phyloP scores from a whole-genome alignment of 257 asterid genomes.

The Penstemon davidsonii region DNA sequence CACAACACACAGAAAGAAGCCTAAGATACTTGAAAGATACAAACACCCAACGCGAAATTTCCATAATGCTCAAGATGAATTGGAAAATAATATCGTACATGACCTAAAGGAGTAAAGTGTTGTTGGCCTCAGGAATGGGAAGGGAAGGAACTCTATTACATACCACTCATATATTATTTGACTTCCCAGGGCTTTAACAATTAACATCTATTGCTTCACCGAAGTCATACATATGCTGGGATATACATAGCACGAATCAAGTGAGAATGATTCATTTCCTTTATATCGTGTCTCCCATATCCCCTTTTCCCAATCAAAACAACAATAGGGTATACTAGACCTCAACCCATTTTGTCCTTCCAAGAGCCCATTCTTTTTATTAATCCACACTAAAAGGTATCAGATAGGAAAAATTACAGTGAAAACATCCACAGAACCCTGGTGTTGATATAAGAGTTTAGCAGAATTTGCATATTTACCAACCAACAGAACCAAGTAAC shows the following conservation, averaged over 20 bases:
- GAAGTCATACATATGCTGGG: conserved; percentile 9
- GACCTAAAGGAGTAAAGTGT: neutral
- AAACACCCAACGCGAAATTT: conserved; percentile 7
- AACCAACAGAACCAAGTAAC: neutral
- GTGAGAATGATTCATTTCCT: conserved; percentile 6
- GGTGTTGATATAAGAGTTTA: conserved; percentile 2
- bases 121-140: conserved; percentile 12
- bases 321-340: neutral
- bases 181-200: neutral
- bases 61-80: neutral
- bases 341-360: neutral
- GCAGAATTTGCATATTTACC: conserved; percentile 15
- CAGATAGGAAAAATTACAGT: conserved; percentile 14
- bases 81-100: neutral
- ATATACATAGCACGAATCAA: conserved; percentile 6
- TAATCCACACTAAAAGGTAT: conserved; percentile 1
- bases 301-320: neutral
- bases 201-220: conserved; percentile 10
- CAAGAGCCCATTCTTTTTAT: neutral
- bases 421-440: neutral
- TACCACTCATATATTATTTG: neutral
- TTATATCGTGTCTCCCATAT: neutral
- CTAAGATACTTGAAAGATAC: conserved; percentile 17
- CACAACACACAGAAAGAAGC: conserved; percentile 12
- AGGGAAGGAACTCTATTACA: conserved; percentile 16